Evolutionary conservation across 257 asterid species (phyloP).

Genomic region (Solanum infundibuliforme): DNA sequence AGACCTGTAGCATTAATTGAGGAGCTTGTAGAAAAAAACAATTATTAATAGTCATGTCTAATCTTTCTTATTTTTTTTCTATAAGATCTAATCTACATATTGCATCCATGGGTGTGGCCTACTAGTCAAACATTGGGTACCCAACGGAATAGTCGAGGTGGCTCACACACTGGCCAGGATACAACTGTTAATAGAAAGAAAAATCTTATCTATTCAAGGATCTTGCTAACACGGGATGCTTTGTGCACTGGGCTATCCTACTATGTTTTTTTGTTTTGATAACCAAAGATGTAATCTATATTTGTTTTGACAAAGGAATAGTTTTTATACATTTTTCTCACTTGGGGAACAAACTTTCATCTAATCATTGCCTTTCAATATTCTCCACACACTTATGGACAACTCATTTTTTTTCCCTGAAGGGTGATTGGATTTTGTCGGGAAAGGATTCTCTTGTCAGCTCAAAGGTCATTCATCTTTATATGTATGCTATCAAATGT

Average conservation of each 20-base stretch:
- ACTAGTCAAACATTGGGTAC: not conserved
- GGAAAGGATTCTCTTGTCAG: conserved; percentile 39
- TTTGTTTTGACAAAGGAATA: not conserved
- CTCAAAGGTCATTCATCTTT: conserved; percentile 42
- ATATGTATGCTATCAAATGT: conserved; percentile 72
- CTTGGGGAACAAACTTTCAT: not conserved
- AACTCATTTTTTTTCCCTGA: conserved; percentile 11
- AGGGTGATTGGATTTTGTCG: conserved; percentile 96
- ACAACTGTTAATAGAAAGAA: not conserved
- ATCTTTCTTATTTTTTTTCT: not conserved
- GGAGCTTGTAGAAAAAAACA: not conserved
- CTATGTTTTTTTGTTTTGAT: not conserved
- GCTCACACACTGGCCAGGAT: not conserved
- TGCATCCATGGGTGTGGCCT: not conserved
- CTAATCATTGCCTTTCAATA: not conserved
- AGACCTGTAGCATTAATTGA: not conserved
- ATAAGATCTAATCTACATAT: not conserved
- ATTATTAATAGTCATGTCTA: not conserved
- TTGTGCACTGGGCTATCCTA: not conserved
- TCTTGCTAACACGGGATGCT: not conserved
- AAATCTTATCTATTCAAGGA: not conserved
- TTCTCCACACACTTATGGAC: not conserved
- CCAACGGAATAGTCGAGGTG: not conserved
- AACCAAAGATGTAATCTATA: not conserved
- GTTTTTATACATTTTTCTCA: not conserved